Evolutionary conservation across 2,329 filamentous ascomycete genomes (phyloP).

Genomic region (Penicillium polonicum): DNA sequence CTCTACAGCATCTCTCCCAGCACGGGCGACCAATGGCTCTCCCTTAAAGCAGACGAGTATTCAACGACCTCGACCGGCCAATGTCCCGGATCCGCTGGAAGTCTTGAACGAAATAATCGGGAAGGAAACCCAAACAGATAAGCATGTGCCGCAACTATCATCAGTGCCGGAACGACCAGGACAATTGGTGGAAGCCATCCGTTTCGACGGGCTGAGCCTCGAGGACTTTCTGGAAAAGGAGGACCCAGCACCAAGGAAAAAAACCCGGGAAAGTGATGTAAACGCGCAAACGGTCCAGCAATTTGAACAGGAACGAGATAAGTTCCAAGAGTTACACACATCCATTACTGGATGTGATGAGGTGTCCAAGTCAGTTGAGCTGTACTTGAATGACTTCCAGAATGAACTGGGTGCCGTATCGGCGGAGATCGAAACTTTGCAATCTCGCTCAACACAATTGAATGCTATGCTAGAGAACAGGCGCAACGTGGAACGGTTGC

Average conservation of each 20-base stretch:
- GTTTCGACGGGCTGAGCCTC: slow-evolving; percentile 76
- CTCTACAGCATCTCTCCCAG: slow-evolving; percentile 72
- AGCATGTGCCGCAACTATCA: slow-evolving; percentile 8
- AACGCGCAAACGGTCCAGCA: slow-evolving; percentile 66
- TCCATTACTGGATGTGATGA: slow-evolving; percentile 90
- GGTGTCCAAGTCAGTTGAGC: slow-evolving; percentile 88
- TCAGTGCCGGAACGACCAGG: slow-evolving; percentile 36
- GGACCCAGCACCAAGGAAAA: slow-evolving; percentile 27
- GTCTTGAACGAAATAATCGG: slow-evolving; percentile 64
- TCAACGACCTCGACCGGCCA: slow-evolving; percentile 49
- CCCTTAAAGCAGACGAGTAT: slow-evolving; percentile 59
- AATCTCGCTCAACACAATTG: slow-evolving; percentile 78
- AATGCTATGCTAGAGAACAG: slow-evolving; percentile 86
- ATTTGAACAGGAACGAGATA: slow-evolving; percentile 77
- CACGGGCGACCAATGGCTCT: slow-evolving; percentile 66
- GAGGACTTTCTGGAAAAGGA: slow-evolving; percentile 61
- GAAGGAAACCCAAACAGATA: slow-evolving; percentile 23
- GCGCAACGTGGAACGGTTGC: slow-evolving; percentile 79
- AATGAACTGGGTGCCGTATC: slow-evolving; percentile 90
- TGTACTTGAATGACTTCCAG: slow-evolving; percentile 87
- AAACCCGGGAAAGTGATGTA: slow-evolving; percentile 34
- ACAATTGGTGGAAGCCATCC: slow-evolving; percentile 63
- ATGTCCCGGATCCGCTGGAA: slow-evolving; percentile 67
- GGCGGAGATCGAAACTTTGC: slow-evolving; percentile 89
- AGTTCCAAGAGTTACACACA: slow-evolving; percentile 84